Evolutionary conservation across 2,329 filamentous ascomycete species (phyloP).

Genomic region (Botryosphaeria dothidea): DNA sequence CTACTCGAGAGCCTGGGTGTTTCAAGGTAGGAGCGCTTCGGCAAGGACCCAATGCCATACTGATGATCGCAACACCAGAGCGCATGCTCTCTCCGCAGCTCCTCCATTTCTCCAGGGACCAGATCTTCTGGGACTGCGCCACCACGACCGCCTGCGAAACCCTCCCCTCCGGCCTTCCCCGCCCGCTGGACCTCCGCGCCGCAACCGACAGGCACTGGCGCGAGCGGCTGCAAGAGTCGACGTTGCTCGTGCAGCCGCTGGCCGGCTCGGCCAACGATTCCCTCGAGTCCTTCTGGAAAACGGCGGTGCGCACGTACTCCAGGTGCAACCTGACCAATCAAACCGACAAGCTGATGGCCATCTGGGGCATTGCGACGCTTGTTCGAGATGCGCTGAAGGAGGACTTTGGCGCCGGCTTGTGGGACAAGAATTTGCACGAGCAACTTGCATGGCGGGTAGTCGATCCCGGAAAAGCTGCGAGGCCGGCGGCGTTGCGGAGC

Average conservation of each 20-base stretch:
- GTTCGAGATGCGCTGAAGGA: conserved; percentile 28
- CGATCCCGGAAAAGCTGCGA: neutral
- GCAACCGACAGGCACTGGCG: conserved; percentile 29
- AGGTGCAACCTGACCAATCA: too few relatives aligned
- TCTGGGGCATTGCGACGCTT: conserved; percentile 22
- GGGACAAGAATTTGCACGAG: conserved; percentile 28
- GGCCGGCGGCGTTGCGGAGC: neutral
- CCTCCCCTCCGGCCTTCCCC: conserved; percentile 20
- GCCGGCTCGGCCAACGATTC: conserved; percentile 25
- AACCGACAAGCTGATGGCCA: too few relatives aligned
- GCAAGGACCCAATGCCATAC: too few relatives aligned
- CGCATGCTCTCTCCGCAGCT: conserved; percentile 31
- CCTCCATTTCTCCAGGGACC: conserved; percentile 27
- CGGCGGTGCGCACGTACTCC: conserved; percentile 7
- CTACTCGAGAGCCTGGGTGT: too few relatives aligned
- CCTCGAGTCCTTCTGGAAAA: conserved; percentile 27
- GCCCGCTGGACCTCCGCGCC: conserved; percentile 24
- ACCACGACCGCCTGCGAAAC: conserved; percentile 28
- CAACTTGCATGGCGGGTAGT: conserved; percentile 27
- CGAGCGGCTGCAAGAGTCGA: conserved; percentile 25
- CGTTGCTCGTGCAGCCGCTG: conserved; percentile 7
- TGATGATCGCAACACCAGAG: conserved; percentile 25
- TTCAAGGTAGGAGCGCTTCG: too few relatives aligned
- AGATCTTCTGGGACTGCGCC: conserved; percentile 33
- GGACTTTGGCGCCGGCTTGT: conserved; percentile 29